Evolutionary conservation across 2,329 filamentous ascomycete species (phyloP).

Genomic region (Aspergillus tanneri): DNA sequence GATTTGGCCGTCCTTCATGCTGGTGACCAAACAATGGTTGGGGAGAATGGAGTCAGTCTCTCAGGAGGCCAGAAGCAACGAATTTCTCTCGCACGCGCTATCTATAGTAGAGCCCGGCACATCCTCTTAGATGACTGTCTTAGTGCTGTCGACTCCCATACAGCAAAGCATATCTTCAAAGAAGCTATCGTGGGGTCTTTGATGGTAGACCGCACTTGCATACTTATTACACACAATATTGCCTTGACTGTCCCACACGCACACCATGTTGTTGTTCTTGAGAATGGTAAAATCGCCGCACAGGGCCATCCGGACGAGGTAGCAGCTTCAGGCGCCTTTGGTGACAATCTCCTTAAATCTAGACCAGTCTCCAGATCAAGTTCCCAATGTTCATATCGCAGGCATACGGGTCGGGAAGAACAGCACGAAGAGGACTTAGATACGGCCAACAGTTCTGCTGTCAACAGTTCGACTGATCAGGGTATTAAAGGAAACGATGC

Average conservation of each 20-base stretch:
- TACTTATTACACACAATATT: slow-evolving; percentile 93
- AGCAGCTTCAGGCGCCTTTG: slow-evolving; percentile 82
- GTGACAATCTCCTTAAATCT: slow-evolving; percentile 79
- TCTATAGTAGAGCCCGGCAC: slow-evolving; percentile 94
- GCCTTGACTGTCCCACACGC: slow-evolving; percentile 80
- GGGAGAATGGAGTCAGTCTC: slow-evolving; percentile 94
- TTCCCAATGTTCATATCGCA: slow-evolving; percentile 74
- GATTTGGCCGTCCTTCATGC: slow-evolving; percentile 90
- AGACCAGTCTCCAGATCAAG: slow-evolving; percentile 65
- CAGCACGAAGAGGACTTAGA: slow-evolving; percentile 55
- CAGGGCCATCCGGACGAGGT: slow-evolving; percentile 78
- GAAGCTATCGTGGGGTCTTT: slow-evolving; percentile 86
- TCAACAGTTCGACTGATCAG: slow-evolving; percentile 36
- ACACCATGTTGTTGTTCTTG: slow-evolving; percentile 77
- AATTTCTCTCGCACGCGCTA: slow-evolving; percentile 89
- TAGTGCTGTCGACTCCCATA: slow-evolving; percentile 95
- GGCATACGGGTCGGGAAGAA: slow-evolving; percentile 71
- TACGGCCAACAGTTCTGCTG: slow-evolving; percentile 47
- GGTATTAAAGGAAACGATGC: slow-evolving; percentile 47
- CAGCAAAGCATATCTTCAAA: slow-evolving; percentile 96
- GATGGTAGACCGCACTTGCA: slow-evolving; percentile 86
- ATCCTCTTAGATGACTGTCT: slow-evolving; percentile 91
- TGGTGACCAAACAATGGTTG: slow-evolving; percentile 89
- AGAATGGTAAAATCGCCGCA: slow-evolving; percentile 75
- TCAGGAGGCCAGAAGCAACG: slow-evolving; percentile 97